phyloP scores from a whole-genome alignment of 768 basidiomycete genomes.

The Daedaleopsis sinensis region DNA sequence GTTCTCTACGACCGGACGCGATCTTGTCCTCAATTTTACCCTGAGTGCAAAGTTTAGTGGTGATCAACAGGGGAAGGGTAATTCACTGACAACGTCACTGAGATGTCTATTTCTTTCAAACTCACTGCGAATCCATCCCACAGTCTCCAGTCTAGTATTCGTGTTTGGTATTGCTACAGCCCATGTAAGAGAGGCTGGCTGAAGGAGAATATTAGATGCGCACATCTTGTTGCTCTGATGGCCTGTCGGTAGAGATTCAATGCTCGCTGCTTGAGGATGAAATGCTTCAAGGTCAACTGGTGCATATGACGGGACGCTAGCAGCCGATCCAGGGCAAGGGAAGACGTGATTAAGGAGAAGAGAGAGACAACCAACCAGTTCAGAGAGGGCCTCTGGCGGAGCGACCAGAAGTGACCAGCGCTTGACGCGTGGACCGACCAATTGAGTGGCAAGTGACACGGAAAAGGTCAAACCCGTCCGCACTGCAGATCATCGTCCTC shows the following conservation, averaged over 20 bases:
- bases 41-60: constrained; percentile 37
- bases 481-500: constrained; percentile 4
- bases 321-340: neutral
- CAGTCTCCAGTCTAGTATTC: constrained; percentile 61
- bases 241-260: constrained; percentile 65
- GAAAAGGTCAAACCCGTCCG: constrained; percentile 16
- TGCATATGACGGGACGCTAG: constrained; percentile 17
- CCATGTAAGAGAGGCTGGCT: constrained; percentile 7
- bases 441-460: constrained; percentile 13
- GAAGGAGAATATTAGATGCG: constrained; percentile 1
- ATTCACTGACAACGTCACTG: constrained; percentile 53
- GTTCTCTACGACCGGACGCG: constrained; percentile 57
- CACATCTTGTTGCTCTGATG: constrained; percentile 73
- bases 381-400: neutral
- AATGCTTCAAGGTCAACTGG: constrained; percentile 63
- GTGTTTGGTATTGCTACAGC: constrained; percentile 65
- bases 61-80: neutral
- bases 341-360: neutral
- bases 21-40: constrained; percentile 62
- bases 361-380: too few species aligned
- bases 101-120: constrained; percentile 65
- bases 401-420: neutral
- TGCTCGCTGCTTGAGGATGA: constrained; percentile 66
- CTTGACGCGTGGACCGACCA: constrained; percentile 5
- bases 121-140: constrained; percentile 73